Conservation (phyloP, 1,284 basidiomycete species). For the Coriolopsis trogii region DNA sequence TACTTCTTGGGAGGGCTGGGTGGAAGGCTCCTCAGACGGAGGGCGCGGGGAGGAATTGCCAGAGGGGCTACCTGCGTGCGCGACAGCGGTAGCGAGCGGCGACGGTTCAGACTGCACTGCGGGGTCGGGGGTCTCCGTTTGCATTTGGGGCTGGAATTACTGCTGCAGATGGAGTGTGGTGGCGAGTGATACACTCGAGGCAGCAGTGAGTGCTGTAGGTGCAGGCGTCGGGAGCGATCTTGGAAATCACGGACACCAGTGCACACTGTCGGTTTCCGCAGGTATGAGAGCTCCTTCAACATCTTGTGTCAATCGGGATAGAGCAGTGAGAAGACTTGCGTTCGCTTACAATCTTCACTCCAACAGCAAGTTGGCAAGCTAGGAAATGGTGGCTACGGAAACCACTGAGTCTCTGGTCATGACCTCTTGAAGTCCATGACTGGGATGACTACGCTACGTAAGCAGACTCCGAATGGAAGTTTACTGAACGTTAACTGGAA, state of each 20-base stretch:
- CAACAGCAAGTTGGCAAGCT: too few species aligned
- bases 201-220: conserved; percentile 8
- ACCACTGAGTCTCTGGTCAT: too few species aligned
- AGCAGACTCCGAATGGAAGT: too few species aligned
- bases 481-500: too few species aligned
- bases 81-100: conserved; percentile 19
- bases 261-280: conserved; percentile 13
- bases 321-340: too few species aligned
- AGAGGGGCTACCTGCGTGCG: conserved; percentile 20
- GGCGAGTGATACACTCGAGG: conserved; percentile 10
- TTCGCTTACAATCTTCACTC: too few species aligned
- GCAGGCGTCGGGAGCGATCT: conserved; percentile 23
- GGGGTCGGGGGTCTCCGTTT: conserved; percentile 12
- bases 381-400: too few species aligned
- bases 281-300: too few species aligned
- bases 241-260: conserved; percentile 17
- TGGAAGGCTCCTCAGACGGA: conserved; percentile 2
- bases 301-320: too few species aligned
- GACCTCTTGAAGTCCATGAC: too few species aligned
- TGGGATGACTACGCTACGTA: too few species aligned
- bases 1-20: neutral
- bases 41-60: conserved; percentile 18
- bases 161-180: conserved; percentile 25
- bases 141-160: conserved; percentile 16
- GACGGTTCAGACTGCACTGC: conserved; percentile 18